Evolutionary conservation across 2,329 filamentous ascomycete genomes (phyloP), one percentile per base, ranked within the genome.

Genomic region (Endoconidiophora polonica): DNA sequence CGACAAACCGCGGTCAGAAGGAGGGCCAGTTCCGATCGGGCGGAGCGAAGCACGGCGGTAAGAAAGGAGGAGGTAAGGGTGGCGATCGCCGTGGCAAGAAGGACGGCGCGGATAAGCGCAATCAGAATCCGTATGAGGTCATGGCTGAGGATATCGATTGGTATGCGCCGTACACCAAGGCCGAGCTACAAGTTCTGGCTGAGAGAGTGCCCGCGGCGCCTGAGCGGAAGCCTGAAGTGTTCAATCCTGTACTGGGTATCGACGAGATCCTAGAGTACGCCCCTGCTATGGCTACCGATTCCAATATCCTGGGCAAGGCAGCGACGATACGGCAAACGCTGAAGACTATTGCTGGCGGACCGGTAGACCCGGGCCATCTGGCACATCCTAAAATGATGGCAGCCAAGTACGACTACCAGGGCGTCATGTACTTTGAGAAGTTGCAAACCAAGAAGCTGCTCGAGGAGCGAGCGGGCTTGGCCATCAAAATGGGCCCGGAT

Each of bases 291-390:
- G 61, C 64, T 5, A 54, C 59, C 26, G 61, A 63, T 36, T 57
- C 59, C 24, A 57, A 57, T 14, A 36, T 55, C 4, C 54, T 59
- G 20, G 58, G 63, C 45, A 59, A 59, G 14, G 54, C 56, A 40
- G 62, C 64, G 5, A 57, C 61, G 14, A 61, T 67, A 36, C 52
- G 67, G 51, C 57, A 61, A 52, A 65, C 59, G 48, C 60, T 68
- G 46, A 62, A 60, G 43, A 56, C 60, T 5, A 57, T 68, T 16
- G 63, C 60, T n/a, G 61, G 61, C 7, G 64, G 65, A 38, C 59
- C 58, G 37, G 57, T 65, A 39, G 62, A 61, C 49, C 54, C 57
- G 39, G 58, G 61, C 44, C 57, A 59, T 54, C 52, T 55, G 3
- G 55, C 64, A 52, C 59, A 61, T 52, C 52, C 60, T n/a, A 55